Percentiles rank a stretch among this genome's conserved stretches.
These are phyloP conservation scores for Gentiana macrophylla DNA, from an alignment of 257 asterid species.

Conservation along the genomic window DNA sequence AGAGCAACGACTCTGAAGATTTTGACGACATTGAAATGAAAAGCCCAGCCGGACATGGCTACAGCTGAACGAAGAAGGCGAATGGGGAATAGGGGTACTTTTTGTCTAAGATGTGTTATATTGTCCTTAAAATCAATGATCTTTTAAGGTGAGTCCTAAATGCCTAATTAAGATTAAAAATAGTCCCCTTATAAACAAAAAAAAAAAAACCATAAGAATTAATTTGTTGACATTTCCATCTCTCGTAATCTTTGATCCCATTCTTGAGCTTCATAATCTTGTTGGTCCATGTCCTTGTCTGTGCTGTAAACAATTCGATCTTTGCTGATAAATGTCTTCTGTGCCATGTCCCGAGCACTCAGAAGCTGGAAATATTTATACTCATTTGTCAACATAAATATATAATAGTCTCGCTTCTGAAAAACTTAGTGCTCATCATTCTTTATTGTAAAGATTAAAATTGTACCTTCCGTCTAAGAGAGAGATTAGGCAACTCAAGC, in stretches of 20 bases:
- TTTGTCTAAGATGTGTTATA: no score
- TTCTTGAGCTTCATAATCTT: slow-evolving; percentile 68
- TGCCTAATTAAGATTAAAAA: no score
- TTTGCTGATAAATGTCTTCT: slow-evolving; percentile 66
- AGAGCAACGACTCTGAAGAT: no score
- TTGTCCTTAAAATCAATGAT: no score
- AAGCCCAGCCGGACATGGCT: no score
- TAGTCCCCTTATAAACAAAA: no score
- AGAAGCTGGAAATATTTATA: slow-evolving; percentile 43
- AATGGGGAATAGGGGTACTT: no score
- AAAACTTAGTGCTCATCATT: no score
- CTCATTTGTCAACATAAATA: slow-evolving; percentile 2
- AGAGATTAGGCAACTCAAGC: slow-evolving; percentile 66
- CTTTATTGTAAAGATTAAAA: background rate
- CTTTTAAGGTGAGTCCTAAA: no score
- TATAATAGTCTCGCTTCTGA: background rate
- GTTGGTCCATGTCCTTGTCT: slow-evolving; percentile 62
- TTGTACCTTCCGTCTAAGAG: slow-evolving; percentile 76
- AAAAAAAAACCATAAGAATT: no score
- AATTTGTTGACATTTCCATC: slow-evolving; percentile 30
- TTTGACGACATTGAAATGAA: no score
- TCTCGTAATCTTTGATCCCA: slow-evolving; percentile 72
- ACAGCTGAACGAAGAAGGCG: no score
- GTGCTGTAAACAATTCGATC: slow-evolving; percentile 87
- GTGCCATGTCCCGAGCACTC: slow-evolving; percentile 96